A percentile compares a stretch with the other conserved stretches of the same genome.
These are phyloP conservation scores for Udeniomyces megalosporus DNA, from an alignment of 768 basidiomycete genomes.

Conservation along the genomic window DNA sequence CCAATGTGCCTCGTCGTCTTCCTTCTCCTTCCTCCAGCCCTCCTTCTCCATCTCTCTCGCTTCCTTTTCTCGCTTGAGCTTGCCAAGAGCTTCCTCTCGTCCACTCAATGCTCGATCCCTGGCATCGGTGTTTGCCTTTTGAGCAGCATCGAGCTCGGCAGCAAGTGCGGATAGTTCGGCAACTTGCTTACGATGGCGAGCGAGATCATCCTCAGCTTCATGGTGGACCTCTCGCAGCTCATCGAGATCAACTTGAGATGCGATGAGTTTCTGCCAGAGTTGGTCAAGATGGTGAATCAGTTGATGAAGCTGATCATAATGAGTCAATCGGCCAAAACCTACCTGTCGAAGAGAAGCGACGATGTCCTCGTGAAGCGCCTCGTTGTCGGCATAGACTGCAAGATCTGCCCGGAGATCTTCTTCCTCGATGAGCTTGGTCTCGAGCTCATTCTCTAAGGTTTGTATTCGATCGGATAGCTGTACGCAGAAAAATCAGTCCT, in stretches of 20 bases:
- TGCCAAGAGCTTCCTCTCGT: conserved; percentile 10
- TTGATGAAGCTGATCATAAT: not conserved
- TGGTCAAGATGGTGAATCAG: not conserved
- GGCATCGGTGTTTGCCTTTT: conserved; percentile 33
- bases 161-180: conserved; percentile 36
- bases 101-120: not conserved
- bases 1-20: conserved; percentile 17
- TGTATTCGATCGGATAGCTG: conserved; percentile 53
- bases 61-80: conserved; percentile 16
- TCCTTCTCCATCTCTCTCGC: conserved; percentile 11
- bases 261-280: not conserved
- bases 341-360: conserved; percentile 68
- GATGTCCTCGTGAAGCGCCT: conserved; percentile 55
- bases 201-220: conserved; percentile 46
- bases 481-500: not conserved
- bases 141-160: conserved; percentile 32
- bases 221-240: conserved; percentile 46
- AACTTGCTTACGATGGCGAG: conserved; percentile 33
- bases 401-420: conserved; percentile 41
- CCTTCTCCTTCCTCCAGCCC: conserved; percentile 11
- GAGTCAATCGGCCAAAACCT: conserved; percentile 16
- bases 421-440: conserved; percentile 32
- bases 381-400: conserved; percentile 36
- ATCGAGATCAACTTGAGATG: not conserved
- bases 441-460: conserved; percentile 64